These are phyloP conservation scores for Fusarium sp. DNA, from an alignment of 2,329 filamentous ascomycete species.

Conservation along the genomic window DNA sequence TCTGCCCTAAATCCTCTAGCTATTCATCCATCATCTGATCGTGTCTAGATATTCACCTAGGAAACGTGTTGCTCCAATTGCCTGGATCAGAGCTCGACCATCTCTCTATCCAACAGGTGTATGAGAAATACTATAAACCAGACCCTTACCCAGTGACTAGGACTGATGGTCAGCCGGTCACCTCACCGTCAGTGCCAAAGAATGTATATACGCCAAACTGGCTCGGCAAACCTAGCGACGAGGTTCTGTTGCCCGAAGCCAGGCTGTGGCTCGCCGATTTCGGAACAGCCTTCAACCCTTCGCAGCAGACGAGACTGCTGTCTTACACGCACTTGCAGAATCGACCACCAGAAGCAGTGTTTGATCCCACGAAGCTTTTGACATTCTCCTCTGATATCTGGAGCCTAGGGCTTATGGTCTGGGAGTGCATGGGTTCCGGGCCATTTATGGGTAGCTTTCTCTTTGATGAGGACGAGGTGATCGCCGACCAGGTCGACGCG, in stretches of 20 bases:
- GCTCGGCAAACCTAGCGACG: background rate
- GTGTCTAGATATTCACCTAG: fast-evolving
- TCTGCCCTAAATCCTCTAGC: fast-evolving
- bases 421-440: fast-evolving
- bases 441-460: background rate
- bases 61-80: background rate
- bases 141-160: background rate
- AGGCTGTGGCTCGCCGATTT: background rate
- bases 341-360: fast-evolving
- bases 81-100: background rate
- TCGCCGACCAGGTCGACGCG: background rate
- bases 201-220: background rate
- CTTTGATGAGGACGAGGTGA: fast-evolving
- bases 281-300: background rate
- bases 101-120: background rate
- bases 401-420: background rate
- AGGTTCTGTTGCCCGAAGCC: background rate
- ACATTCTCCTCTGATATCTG: background rate
- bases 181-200: background rate
- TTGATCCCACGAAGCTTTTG: background rate
- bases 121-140: background rate
- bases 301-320: fast-evolving
- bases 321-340: fast-evolving
- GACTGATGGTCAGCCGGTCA: background rate
- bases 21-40: fast-evolving